Percentiles rank a stretch among this genome's conserved stretches.
These are phyloP conservation scores for Pythium dissotocum DNA, from an alignment of 352 stramenopile species.

Conservation along the genomic window DNA sequence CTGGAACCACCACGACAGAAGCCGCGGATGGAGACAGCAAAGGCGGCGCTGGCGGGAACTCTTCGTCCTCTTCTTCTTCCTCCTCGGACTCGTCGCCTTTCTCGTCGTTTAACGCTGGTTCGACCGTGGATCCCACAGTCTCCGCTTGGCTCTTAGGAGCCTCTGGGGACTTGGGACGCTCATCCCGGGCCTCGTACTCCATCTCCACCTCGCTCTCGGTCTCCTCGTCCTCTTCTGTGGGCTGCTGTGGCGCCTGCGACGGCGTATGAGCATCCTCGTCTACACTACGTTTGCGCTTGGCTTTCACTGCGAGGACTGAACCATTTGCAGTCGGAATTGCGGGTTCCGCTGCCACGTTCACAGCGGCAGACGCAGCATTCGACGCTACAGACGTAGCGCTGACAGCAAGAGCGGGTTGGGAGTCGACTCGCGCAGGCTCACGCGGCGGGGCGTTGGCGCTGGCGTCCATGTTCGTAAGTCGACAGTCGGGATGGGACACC, in stretches of 20 bases:
- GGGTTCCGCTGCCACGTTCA: neutral
- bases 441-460: no score
- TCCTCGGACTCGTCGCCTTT: neutral
- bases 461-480: no score
- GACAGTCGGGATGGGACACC: no score
- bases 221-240: neutral
- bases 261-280: neutral
- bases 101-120: neutral
- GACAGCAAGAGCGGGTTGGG: no score
- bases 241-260: neutral
- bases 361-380: neutral
- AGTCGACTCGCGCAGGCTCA: no score
- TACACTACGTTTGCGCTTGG: neutral
- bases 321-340: neutral
- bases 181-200: neutral
- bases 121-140: neutral
- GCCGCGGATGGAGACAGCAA: neutral
- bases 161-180: neutral
- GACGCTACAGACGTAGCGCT: no score
- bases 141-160: neutral
- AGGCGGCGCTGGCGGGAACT: neutral
- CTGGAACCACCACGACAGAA: neutral
- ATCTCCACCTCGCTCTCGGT: neutral
- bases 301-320: neutral
- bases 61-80: constrained; percentile 1